Percentiles rank a stretch among this genome's conserved stretches.
Evolutionary conservation across 176 grass and related monocot genomes (phyloP).

Genomic region (Tillandsia leiboldiana): DNA sequence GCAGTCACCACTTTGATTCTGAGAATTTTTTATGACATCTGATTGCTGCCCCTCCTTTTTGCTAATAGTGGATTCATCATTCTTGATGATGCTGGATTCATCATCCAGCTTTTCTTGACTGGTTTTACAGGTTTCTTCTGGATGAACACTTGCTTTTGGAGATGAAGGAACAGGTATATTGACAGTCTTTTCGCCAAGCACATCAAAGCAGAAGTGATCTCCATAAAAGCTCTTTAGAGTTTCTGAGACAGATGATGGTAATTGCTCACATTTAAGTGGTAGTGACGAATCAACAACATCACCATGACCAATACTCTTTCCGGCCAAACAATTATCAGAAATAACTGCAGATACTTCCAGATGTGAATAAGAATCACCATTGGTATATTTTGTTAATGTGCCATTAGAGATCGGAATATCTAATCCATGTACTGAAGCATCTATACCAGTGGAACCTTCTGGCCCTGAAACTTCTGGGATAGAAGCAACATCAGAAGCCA

Average conservation of each 20-base stretch:
- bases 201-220: neutral
- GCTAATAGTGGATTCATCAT: neutral
- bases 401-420: constrained; percentile 41
- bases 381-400: constrained; percentile 13
- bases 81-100: neutral
- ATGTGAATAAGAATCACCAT: constrained; percentile 24
- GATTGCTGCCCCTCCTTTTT: constrained; percentile 10
- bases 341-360: neutral
- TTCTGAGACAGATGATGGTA: constrained; percentile 18
- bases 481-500: neutral
- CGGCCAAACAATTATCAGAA: neutral
- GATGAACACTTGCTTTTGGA: constrained; percentile 35
- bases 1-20: constrained; percentile 13
- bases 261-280: constrained; percentile 14
- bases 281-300: constrained; percentile 15
- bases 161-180: constrained; percentile 40
- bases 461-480: constrained; percentile 12
- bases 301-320: neutral
- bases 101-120: constrained; percentile 10
- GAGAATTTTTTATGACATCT: constrained; percentile 3
- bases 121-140: constrained; percentile 23
- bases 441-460: constrained; percentile 23
- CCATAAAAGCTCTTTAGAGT: constrained; percentile 19
- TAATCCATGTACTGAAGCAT: constrained; percentile 51
- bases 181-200: constrained; percentile 26